Evolutionary conservation across 257 asterid genomes (phyloP).

Genomic region (Solanum peruvianum): DNA sequence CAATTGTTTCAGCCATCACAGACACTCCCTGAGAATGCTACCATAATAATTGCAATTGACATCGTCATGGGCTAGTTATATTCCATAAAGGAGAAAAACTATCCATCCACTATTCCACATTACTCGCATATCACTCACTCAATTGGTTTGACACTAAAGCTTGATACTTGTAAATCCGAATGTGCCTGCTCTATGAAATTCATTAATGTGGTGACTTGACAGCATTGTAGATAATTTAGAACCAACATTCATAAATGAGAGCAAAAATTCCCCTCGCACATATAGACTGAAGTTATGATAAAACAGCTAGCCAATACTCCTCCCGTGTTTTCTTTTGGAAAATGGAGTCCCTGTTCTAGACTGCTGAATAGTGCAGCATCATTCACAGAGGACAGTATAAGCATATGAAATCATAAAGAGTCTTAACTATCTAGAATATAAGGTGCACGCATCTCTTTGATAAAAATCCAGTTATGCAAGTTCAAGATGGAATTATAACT

Average conservation of each 20-base stretch:
- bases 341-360: background rate
- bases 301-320: background rate
- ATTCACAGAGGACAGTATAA: background rate
- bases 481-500: background rate
- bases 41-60: background rate
- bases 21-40: background rate
- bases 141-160: background rate
- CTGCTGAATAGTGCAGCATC: background rate
- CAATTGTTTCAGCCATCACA: background rate
- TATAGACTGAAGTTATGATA: background rate
- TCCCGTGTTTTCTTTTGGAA: background rate
- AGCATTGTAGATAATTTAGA: background rate
- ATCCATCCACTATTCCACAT: background rate
- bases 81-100: background rate
- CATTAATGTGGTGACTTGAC: background rate
- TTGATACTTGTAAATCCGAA: background rate
- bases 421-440: background rate
- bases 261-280: background rate
- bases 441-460: background rate
- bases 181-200: background rate
- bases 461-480: background rate
- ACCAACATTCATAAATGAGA: background rate
- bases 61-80: background rate
- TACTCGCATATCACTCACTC: background rate
- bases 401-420: background rate